Evolutionary conservation across 805 yeast species (phyloP).

Genomic region (Huiozyma sinensis): DNA sequence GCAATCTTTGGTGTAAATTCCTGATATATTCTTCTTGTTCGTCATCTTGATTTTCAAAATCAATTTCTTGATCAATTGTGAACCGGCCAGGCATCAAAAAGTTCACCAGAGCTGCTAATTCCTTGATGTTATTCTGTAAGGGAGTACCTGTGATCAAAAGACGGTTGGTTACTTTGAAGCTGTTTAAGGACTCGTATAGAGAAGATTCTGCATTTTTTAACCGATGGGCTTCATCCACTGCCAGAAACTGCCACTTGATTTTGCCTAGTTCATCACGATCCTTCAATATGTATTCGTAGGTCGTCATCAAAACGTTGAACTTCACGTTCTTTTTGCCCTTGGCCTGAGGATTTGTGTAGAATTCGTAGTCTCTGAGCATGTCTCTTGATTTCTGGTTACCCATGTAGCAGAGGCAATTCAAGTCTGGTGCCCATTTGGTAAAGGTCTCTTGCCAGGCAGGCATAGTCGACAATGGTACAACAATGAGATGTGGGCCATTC

Average conservation of each 20-base stretch:
- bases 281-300: conserved; percentile 91
- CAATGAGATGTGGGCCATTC: conserved; percentile 94
- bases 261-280: conserved; percentile 73
- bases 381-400: conserved; percentile 85
- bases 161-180: conserved; percentile 75
- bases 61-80: conserved; percentile 86
- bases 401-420: conserved; percentile 83
- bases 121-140: conserved; percentile 88
- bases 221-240: conserved; percentile 98
- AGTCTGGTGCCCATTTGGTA: conserved; percentile 94
- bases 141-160: conserved; percentile 96
- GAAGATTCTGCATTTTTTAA: conserved; percentile 91
- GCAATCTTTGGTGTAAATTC: conserved; percentile 70
- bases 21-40: conserved; percentile 85
- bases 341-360: conserved; percentile 47
- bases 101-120: conserved; percentile 87
- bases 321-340: conserved; percentile 52
- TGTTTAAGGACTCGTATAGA: conserved; percentile 74
- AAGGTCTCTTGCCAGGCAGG: conserved; percentile 99
- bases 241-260: conserved; percentile 89
- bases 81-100: conserved; percentile 94
- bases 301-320: conserved; percentile 85
- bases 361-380: conserved; percentile 75
- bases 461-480: conserved; percentile 89
- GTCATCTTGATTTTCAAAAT: conserved; percentile 78